Evolutionary conservation across 75 land plant species (phyloP).

Genomic region (Isoetes taiwanensis): DNA sequence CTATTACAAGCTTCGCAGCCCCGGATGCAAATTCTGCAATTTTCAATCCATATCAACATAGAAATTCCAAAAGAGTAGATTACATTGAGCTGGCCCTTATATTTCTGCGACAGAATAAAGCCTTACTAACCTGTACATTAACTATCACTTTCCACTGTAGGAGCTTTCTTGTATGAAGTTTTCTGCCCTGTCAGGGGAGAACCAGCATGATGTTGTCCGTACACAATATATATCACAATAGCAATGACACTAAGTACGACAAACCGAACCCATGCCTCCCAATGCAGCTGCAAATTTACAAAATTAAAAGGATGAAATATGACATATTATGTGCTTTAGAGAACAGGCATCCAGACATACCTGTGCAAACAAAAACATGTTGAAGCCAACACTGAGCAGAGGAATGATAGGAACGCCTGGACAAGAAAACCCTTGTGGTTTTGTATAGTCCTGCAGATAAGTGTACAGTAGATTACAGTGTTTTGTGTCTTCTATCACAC

Average conservation of each 20-base stretch:
- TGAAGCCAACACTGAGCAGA: constrained; percentile 49
- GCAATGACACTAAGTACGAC: constrained; percentile 37
- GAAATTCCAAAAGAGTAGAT: too few species aligned
- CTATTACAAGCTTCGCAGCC: too few species aligned
- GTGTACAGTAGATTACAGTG: neutral
- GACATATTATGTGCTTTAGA: neutral
- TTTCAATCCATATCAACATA: too few species aligned
- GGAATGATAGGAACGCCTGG: constrained; percentile 79
- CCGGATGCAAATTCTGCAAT: too few species aligned
- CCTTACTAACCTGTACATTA: too few species aligned
- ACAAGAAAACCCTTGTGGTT: constrained; percentile 76
- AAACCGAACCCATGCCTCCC: constrained; percentile 90
- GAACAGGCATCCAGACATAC: constrained; percentile 16
- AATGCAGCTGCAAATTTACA: constrained; percentile 54
- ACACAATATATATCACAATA: constrained; percentile 47
- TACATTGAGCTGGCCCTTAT: too few species aligned
- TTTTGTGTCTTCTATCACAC: too few species aligned
- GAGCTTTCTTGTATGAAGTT: constrained; percentile 36
- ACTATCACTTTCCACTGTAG: constrained; percentile 31
- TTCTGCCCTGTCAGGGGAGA: too few species aligned
- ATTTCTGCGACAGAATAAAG: too few species aligned
- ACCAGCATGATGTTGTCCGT: constrained; percentile 78
- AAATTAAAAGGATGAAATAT: neutral
- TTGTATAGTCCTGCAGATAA: constrained; percentile 42
- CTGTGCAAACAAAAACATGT: constrained; percentile 94